phyloP scores from a whole-genome alignment of 2,329 filamentous ascomycete species.

The Calonectria pseudoreteaudii region DNA sequence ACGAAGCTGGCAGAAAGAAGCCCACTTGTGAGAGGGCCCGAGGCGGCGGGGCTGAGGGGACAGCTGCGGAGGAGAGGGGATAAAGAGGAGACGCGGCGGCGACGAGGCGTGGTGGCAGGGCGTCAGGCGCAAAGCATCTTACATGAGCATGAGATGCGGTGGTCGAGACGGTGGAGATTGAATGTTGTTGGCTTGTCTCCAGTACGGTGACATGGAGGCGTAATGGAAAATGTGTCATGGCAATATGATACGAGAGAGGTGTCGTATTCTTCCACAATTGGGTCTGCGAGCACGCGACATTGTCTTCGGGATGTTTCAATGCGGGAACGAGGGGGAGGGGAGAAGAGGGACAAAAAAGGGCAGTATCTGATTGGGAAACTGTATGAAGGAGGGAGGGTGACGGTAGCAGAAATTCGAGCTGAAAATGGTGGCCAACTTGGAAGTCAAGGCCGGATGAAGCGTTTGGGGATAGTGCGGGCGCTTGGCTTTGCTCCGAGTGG shows the following conservation, averaged over 20 bases:
- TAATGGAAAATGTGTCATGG: background rate
- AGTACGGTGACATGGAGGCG: background rate
- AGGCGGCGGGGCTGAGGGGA: slow-evolving; percentile 29
- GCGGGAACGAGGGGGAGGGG: background rate
- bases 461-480: slow-evolving; percentile 4
- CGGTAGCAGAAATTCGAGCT: background rate
- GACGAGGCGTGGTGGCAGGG: slow-evolving; percentile 27
- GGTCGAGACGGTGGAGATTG: background rate
- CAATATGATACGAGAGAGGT: background rate
- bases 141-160: background rate
- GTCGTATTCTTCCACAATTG: background rate
- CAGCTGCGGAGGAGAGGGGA: slow-evolving; percentile 22
- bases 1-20: slow-evolving; percentile 13
- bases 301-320: background rate
- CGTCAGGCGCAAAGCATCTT: slow-evolving; percentile 10
- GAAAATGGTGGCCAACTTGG: background rate
- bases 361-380: background rate
- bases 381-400: background rate
- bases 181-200: background rate
- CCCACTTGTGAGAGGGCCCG: slow-evolving; percentile 22
- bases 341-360: background rate
- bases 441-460: background rate
- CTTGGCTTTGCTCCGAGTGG: background rate
- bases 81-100: slow-evolving; percentile 25
- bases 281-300: slow-evolving; percentile 1